These are phyloP conservation scores for Rhodotorula sp. DNA, from an alignment of 1,284 basidiomycete species.

Conservation along the genomic window DNA sequence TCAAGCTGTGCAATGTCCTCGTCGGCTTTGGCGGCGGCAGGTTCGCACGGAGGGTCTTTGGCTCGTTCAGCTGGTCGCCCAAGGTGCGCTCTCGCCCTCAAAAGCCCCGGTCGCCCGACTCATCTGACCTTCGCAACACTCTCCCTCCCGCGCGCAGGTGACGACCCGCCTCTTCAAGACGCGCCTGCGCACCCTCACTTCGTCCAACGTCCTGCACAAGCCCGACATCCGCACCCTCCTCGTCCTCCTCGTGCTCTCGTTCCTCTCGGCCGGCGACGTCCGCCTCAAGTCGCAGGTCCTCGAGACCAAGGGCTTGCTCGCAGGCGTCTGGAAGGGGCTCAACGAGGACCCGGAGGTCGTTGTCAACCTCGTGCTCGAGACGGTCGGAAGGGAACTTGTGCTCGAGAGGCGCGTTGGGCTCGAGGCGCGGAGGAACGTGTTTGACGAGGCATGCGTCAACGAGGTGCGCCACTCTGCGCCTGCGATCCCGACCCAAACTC, in stretches of 20 bases:
- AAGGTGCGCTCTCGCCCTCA: conserved; percentile 15
- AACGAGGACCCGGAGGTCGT: conserved; percentile 36
- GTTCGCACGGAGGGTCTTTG: conserved; percentile 33
- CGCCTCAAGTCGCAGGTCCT: conserved; percentile 36
- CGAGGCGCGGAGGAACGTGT: conserved; percentile 32
- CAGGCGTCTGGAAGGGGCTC: conserved; percentile 37
- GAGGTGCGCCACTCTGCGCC: conserved; percentile 19
- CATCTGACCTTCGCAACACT: neutral
- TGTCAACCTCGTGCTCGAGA: conserved; percentile 34
- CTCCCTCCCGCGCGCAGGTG: conserved; percentile 7
- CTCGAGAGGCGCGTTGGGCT: conserved; percentile 29
- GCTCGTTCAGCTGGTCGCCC: conserved; percentile 28
- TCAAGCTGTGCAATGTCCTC: conserved; percentile 37
- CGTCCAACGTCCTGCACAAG: conserved; percentile 23
- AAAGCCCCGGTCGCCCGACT: too few relatives aligned
- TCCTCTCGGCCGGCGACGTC: conserved; percentile 33
- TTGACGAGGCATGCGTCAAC: conserved; percentile 35
- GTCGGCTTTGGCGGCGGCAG: conserved; percentile 35
- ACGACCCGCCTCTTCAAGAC: conserved; percentile 40
- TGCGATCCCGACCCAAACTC: too few relatives aligned
- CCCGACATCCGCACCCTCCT: conserved; percentile 43
- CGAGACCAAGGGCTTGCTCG: conserved; percentile 36
- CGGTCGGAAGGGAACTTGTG: conserved; percentile 29
- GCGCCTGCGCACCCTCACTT: conserved; percentile 25
- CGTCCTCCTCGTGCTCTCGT: conserved; percentile 35